Percentiles rank a stretch among this genome's conserved stretches.
phyloP scores from a whole-genome alignment of 495 filamentous ascomycete genomes.

The Hypoxylon trugodes region DNA sequence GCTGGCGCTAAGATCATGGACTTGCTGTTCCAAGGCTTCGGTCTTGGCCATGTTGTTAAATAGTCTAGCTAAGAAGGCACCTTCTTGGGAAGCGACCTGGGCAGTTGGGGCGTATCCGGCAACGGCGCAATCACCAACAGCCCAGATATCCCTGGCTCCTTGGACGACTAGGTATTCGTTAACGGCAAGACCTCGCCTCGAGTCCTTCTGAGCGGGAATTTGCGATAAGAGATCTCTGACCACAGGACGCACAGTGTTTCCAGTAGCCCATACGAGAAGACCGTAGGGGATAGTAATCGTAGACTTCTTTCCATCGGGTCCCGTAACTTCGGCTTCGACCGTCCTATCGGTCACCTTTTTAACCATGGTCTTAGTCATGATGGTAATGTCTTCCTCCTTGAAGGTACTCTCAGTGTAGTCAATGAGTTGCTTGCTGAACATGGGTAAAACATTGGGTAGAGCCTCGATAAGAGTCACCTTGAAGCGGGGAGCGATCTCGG shows the following conservation, averaged over 20 bases:
- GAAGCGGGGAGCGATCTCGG: conserved; percentile 93
- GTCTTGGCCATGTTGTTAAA: conserved; percentile 99
- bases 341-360: conserved; percentile 95
- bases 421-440: conserved; percentile 99
- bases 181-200: conserved; percentile 90
- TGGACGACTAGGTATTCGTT: conserved; percentile 99
- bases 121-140: conserved; percentile 81
- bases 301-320: conserved; percentile 86
- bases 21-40: conserved; percentile 76
- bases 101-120: conserved; percentile 98
- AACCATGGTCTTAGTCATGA: conserved; percentile 98
- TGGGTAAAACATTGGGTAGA: conserved; percentile 95
- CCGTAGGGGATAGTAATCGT: conserved; percentile 88
- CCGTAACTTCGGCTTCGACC: conserved; percentile 88
- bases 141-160: conserved; percentile 94
- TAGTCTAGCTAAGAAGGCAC: conserved; percentile 90
- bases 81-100: conserved; percentile 96
- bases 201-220: conserved; percentile 94
- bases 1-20: conserved; percentile 65
- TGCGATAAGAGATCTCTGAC: conserved; percentile 90
- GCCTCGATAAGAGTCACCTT: conserved; percentile 97
- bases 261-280: conserved; percentile 97
- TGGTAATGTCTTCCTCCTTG: conserved; percentile 96
- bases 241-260: conserved; percentile 89
- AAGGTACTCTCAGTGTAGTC: conserved; percentile 99